Base-by-base conservation (phyloP, 495 filamentous ascomycete species). In the Tuber calosporum region DNA sequence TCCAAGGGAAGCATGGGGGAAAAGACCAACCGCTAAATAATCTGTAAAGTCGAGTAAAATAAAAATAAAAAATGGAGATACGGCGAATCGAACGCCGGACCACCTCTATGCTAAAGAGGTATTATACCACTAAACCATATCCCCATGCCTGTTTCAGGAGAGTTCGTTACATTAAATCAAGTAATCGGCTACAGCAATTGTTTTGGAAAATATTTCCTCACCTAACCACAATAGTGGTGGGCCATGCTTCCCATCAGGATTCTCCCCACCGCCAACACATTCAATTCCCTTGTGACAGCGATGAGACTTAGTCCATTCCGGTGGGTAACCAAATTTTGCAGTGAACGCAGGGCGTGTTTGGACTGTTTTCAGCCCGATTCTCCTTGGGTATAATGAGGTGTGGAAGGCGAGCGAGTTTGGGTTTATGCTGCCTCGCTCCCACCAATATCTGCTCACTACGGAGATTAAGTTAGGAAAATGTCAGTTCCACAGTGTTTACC, bases 71-170 rank as follows among this genome's bases (percentile, higher is more conserved):
- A 68, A 40, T 82, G 81, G 81, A 82, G 79, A 82, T 72, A 75
- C 79, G 81, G 79, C 77, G 81, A 81, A 82, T 82, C 81, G 81
- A 82, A 82, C 81, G 81, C 81, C 81, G 77, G 81, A 82, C 81
- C 81, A 73, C 81, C 80, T 82, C 81, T 82, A 82, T 82, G 81
- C 81, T 82, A 82, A 82, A 82, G 81, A 82, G 77, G 81, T 79
- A 79, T 82, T 82, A 82, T 82, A 79, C 81, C 81, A 82, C 81
- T 82, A 82, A 81, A 81, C 80, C 80, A 81, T 73, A 76, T 73
- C 76, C 74, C 79, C 75, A 66, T 68, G 3, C 11, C 20, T 26
- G 22, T 11, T 53, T 30, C 0, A 15, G 13, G 5, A 20, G 30
- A 11, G 4, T 13, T 58, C 13, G 8, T 30, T 58, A 11, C 4